Evolutionary conservation across 441 rosid species (phyloP).

Genomic region (Aquilaria agallochum): DNA sequence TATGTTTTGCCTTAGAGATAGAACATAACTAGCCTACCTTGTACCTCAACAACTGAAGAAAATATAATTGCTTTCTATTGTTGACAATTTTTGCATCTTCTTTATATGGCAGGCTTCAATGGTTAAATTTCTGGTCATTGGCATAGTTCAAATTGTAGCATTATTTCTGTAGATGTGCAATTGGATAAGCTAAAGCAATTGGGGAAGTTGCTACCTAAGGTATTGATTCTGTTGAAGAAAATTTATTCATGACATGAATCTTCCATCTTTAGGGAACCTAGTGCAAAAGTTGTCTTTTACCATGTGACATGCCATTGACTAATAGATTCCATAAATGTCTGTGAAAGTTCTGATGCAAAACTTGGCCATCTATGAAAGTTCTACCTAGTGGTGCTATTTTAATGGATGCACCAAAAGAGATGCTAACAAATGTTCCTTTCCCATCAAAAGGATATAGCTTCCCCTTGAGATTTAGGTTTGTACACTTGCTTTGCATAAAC

Average conservation of each 20-base stretch:
- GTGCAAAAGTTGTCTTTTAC: not conserved
- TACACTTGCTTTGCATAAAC: constrained; percentile 6
- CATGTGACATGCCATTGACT: not conserved
- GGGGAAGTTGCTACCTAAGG: constrained; percentile 77
- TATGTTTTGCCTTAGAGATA: no score
- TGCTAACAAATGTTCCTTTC: constrained; percentile 73
- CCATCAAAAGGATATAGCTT: constrained; percentile 77
- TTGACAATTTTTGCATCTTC: not conserved
- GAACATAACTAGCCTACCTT: no score
- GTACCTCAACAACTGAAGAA: no score
- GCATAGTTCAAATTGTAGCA: constrained; percentile 66
- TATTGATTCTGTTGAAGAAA: constrained; percentile 17
- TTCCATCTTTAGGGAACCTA: constrained; percentile 7
- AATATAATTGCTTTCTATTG: no score
- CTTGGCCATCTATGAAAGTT: constrained; percentile 72
- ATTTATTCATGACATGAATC: constrained; percentile 11
- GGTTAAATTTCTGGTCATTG: constrained; percentile 62
- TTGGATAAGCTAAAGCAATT: constrained; percentile 73
- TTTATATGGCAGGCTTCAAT: constrained; percentile 39
- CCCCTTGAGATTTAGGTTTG: constrained; percentile 77
- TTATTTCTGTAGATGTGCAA: constrained; percentile 40
- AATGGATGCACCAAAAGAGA: constrained; percentile 74
- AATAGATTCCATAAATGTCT: constrained; percentile 11
- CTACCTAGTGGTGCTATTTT: constrained; percentile 48
- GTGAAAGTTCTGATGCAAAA: constrained; percentile 51